Base-by-base conservation (phyloP, 176 grass and related monocot species). In the Triticum monococcum region DNA sequence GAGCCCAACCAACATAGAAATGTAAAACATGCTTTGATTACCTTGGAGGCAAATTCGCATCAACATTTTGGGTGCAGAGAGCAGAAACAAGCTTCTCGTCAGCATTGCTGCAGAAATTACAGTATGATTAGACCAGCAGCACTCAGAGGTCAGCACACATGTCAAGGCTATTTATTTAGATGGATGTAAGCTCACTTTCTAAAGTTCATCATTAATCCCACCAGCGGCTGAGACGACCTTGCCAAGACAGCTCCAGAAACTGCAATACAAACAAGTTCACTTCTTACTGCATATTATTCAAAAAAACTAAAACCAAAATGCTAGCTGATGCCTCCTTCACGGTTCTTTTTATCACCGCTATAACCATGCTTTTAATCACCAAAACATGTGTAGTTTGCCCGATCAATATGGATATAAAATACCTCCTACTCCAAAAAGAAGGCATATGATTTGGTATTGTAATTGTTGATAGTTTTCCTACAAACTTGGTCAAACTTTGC, bases 1-100 rank as follows among this genome's bases (percentile, higher is more conserved):
- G 41, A 85, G 48, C 61, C 26, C n/a, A 60, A 85, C 33, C 32
- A 26, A 75, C 10, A 75, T 65, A 64, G 50, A 76, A 76, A 67
- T 83, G 32, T 30, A 79, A 72, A 81, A 36, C 64, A 69, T 84
- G 79, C 23, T 59, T 72, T 2, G 32, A 68, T 86, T 91, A 89
- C 93, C 93, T 93, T 84, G 88, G 84, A 91, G 84, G 84, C 66
- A 72, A 45, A 41, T 66, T 81, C 20, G 24, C 45, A 86, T 78
- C 85, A 38, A 77, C 78, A 77, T 64, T 86, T 67, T 68, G 78
- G 79, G 73, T 81, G 85, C 91, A 88, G 86, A 98, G 90, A 86
- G 88, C 94, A 76, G 87, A 84, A 35, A 99, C 97, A 91, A 99
- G 97, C 87, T 91, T 99, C 87, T 99, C 97, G 75, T 99, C 97